Percentiles rank a stretch among this genome's conserved stretches.
These are phyloP conservation scores for Corymbia maculata DNA, from an alignment of 345 rosid species.

Conservation along the genomic window DNA sequence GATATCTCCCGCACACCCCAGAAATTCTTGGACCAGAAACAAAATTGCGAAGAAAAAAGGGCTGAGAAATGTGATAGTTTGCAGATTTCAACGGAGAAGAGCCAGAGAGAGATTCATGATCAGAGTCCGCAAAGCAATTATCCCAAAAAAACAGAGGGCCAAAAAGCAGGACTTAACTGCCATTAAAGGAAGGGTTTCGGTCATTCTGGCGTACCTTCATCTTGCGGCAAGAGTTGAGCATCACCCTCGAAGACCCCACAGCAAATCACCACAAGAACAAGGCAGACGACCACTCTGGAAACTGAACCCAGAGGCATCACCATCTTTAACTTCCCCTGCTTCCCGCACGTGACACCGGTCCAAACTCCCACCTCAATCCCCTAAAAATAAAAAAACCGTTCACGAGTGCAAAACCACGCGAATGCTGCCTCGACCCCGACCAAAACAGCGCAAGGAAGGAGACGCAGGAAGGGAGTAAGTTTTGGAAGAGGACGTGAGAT, in stretches of 20 bases:
- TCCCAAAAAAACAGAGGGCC: neutral
- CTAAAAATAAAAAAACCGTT: neutral
- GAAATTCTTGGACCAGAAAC: neutral
- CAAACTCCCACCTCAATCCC: neutral
- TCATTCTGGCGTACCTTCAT: slow-evolving; percentile 34
- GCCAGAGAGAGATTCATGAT: neutral
- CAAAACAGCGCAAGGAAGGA: neutral
- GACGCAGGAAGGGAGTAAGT: neutral
- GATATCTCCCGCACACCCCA: neutral
- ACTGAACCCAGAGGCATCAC: neutral
- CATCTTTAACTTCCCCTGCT: neutral
- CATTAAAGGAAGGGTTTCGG: neutral
- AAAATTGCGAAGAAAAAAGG: neutral
- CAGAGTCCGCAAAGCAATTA: neutral
- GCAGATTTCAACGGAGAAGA: neutral
- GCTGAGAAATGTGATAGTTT: neutral
- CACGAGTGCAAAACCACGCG: neutral
- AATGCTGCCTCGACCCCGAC: neutral
- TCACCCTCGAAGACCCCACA: slow-evolving; percentile 13
- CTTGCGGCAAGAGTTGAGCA: slow-evolving; percentile 41
- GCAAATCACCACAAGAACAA: slow-evolving; percentile 21
- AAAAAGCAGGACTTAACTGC: neutral
- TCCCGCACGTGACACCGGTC: neutral
- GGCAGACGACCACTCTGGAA: neutral
- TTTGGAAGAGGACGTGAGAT: neutral